Evolutionary conservation across 2,329 filamentous ascomycete genomes (phyloP).

Genomic region (Penicillium sp.): DNA sequence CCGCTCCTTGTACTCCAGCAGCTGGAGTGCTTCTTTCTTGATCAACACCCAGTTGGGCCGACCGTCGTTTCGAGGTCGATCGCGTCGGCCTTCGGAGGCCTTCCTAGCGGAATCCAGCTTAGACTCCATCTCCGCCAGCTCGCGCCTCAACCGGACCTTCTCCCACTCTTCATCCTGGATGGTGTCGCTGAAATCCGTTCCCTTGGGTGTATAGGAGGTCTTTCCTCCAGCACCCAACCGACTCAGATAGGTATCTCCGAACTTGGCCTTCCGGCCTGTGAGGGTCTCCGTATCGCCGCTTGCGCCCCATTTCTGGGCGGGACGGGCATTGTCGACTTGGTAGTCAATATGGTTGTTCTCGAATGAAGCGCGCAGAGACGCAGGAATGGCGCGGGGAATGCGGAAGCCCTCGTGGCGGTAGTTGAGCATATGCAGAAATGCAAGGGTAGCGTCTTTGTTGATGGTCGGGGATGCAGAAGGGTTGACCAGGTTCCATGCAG

Average conservation of each 20-base stretch:
- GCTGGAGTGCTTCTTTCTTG: slow-evolving; percentile 84
- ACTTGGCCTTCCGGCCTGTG: slow-evolving; percentile 89
- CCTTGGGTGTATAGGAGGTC: slow-evolving; percentile 67
- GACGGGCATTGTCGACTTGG: slow-evolving; percentile 68
- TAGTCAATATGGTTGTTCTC: slow-evolving; percentile 97
- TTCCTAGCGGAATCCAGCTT: slow-evolving; percentile 78
- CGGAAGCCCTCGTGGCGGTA: slow-evolving; percentile 90
- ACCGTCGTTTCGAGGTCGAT: slow-evolving; percentile 51
- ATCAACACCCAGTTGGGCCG: slow-evolving; percentile 80
- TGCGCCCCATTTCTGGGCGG: slow-evolving; percentile 68
- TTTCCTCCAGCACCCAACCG: slow-evolving; percentile 70
- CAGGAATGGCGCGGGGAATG: slow-evolving; percentile 82
- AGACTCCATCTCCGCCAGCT: slow-evolving; percentile 76
- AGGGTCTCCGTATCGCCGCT: slow-evolving; percentile 67
- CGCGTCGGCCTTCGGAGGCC: slow-evolving; percentile 55
- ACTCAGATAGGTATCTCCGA: slow-evolving; percentile 91
- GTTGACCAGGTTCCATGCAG: slow-evolving; percentile 95
- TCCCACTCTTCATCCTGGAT: slow-evolving; percentile 92
- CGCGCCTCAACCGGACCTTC: slow-evolving; percentile 86
- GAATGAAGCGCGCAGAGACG: slow-evolving; percentile 81
- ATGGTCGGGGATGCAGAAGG: slow-evolving; percentile 72
- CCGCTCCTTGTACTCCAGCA: slow-evolving; percentile 87
- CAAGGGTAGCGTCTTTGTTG: slow-evolving; percentile 87
- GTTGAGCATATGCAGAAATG: slow-evolving; percentile 94
- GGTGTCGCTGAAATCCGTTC: slow-evolving; percentile 80